Conservation (phyloP, 306 rosid species). For the Lotus japonicus region DNA sequence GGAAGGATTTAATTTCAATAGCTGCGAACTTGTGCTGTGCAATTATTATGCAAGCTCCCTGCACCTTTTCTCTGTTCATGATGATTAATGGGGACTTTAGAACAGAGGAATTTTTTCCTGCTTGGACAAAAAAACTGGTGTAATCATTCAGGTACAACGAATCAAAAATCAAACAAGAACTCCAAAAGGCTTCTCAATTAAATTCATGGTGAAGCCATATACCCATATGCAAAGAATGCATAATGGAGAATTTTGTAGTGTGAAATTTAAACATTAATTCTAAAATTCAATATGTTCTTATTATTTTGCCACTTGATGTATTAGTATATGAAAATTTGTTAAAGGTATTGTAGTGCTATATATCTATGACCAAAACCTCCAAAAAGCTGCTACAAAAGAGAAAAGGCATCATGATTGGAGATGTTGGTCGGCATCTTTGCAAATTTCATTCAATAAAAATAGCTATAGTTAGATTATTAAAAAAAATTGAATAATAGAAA, state of each 20-base stretch:
- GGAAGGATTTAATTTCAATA: slow-evolving; percentile 23
- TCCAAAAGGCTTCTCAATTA: background rate
- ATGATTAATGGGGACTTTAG: background rate
- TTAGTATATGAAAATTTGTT: slow-evolving; percentile 21
- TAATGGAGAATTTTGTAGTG: background rate
- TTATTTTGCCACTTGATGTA: slow-evolving; percentile 39
- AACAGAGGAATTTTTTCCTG: background rate
- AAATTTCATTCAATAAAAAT: slow-evolving; percentile 17
- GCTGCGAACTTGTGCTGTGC: slow-evolving; percentile 38
- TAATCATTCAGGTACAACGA: background rate
- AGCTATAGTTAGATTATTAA: background rate
- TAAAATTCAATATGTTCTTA: slow-evolving; percentile 30
- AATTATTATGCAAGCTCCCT: slow-evolving; percentile 44
- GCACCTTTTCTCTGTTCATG: slow-evolving; percentile 29
- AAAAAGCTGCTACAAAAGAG: slow-evolving; percentile 50
- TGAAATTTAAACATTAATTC: background rate
- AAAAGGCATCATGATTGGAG: slow-evolving; percentile 42
- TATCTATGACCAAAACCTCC: slow-evolving; percentile 30
- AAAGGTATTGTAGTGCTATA: slow-evolving; percentile 36
- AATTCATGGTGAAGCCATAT: background rate
- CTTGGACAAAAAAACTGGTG: background rate
- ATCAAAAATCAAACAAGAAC: background rate
- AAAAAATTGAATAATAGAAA: too few relatives aligned
- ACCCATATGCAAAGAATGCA: background rate
- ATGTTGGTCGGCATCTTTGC: slow-evolving; percentile 39